phyloP scores from a whole-genome alignment of 1,284 basidiomycete genomes.

The Cryptococcus sp. region DNA sequence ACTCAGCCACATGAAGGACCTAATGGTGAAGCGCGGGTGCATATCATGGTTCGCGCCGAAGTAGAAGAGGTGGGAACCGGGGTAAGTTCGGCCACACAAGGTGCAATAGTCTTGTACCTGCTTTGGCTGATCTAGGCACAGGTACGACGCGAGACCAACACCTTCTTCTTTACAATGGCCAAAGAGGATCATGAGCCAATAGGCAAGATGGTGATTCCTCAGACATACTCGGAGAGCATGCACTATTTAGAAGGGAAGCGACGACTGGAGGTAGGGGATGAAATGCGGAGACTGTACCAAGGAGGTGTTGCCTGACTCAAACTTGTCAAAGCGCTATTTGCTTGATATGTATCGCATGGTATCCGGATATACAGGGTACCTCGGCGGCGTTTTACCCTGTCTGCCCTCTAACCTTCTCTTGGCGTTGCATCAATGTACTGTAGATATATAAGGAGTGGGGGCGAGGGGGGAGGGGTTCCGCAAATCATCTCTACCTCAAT shows the following conservation, averaged over 20 bases:
- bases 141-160: conserved; percentile 44
- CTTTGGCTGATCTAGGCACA: conserved; percentile 5
- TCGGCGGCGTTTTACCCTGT: no score
- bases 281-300: conserved; percentile 44
- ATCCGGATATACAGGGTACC: no score
- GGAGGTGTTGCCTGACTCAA: neutral
- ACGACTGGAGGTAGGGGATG: conserved; percentile 46
- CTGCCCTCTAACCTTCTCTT: no score
- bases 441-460: no score
- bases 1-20: conserved; percentile 29
- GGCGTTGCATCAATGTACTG: no score
- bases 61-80: conserved; percentile 71
- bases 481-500: no score
- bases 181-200: conserved; percentile 46
- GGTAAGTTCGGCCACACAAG: conserved; percentile 49
- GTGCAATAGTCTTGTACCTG: neutral
- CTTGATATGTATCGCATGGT: no score
- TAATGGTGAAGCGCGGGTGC: conserved; percentile 50
- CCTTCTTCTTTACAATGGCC: conserved; percentile 51
- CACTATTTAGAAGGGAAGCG: conserved; percentile 72
- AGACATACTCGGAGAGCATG: conserved; percentile 64
- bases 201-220: conserved; percentile 60
- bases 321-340: no score
- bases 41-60: conserved; percentile 68
- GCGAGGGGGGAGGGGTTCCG: no score